These are phyloP conservation scores for Groenewaldozyma auringiensis DNA, from an alignment of 1,139 yeast genomes.

Conservation along the genomic window DNA sequence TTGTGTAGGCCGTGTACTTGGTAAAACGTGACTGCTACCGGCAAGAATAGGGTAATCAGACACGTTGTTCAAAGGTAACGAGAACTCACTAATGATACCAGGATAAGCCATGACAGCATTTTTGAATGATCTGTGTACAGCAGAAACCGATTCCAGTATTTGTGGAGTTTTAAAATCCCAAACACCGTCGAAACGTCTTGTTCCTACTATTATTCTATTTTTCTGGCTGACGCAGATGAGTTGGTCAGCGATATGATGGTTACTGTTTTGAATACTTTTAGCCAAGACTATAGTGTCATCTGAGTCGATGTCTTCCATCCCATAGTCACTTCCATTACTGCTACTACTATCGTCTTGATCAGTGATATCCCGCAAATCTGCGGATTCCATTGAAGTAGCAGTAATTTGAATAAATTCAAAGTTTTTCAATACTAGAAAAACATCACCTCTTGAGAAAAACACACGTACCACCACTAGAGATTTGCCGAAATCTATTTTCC, in stretches of 20 bases:
- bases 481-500: neutral
- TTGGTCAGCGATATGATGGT: constrained; percentile 8
- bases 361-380: neutral
- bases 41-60: neutral
- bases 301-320: neutral
- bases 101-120: constrained; percentile 1
- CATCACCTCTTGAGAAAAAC: constrained; percentile 18
- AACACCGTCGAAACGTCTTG: neutral
- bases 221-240: constrained; percentile 6
- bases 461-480: constrained; percentile 11
- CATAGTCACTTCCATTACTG: neutral
- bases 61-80: neutral
- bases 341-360: neutral
- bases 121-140: constrained; percentile 5
- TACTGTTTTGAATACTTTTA: constrained; percentile 11
- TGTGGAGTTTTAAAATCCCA: constrained; percentile 49
- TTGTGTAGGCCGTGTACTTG: constrained; percentile 16
- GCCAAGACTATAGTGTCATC: neutral
- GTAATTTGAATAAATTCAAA: constrained; percentile 8
- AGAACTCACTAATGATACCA: constrained; percentile 1
- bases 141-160: constrained; percentile 33
- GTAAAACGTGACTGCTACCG: constrained; percentile 3
- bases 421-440: constrained; percentile 18
- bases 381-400: neutral
- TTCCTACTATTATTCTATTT: neutral